Evolutionary conservation across 139 green algal species (phyloP), one percentile per base, ranked within the genome.

Genomic region (Spirogloea muscicola): DNA sequence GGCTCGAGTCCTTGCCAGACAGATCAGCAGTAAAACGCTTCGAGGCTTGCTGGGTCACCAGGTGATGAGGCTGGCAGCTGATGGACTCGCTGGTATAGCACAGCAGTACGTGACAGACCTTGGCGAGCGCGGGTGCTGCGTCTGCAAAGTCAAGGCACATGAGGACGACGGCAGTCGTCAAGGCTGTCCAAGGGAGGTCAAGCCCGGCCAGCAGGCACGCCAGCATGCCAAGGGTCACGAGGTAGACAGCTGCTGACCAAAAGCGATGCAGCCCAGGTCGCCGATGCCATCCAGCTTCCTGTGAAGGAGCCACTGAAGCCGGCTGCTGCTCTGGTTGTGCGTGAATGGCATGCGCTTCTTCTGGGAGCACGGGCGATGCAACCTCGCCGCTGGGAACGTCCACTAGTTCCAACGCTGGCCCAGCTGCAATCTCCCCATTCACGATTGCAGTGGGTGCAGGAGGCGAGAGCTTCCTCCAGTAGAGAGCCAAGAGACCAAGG

Each of bases 181-280:
- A 9, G 21, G 59, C 59, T 31, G 21, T 25, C 9, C 7, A 68
- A 6, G 59, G 37, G 18, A 68, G 27, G 21, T 68, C 13, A 7
- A 68, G 59, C 59, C 59, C 59, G 9, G 59, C 59, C 59, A 68
- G 39, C 7, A 68, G 16, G 18, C 21, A 58, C 7, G 59, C 59
- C 59, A 68, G 39, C 59, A 68, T 68, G 13, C 59, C 59, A 25
- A 58, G 13, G 9, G 27, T n/a, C 10, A 68, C 39, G 9, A 13
- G 27, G 27, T 68, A 68, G 27, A 61, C 27, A 18, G 29, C 13
- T 18, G 29, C 29, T 65, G 13, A 41, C 13, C 13, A 41, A 13
- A 36, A 18, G 13, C 46, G 21, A 21, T 55, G 46, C 21, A 21
- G 46, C 46, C 21, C 21, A 55, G 46, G 46, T 31, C 46, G 46